Conservation (phyloP, 1,284 basidiomycete genomes). For the Thecaphora frezii region DNA sequence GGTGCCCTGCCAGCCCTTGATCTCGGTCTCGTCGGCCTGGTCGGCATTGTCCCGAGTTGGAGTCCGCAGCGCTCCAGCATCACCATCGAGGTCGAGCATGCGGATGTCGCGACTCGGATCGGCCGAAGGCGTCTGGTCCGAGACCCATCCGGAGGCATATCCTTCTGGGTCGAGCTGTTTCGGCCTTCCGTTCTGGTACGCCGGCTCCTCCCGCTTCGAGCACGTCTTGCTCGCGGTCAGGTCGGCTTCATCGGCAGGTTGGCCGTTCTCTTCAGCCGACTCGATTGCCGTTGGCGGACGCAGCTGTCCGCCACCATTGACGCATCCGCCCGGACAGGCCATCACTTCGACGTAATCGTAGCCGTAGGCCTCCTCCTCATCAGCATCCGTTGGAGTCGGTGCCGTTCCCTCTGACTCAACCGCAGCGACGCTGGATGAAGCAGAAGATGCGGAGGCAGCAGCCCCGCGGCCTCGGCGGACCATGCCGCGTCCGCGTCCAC, state of each 20-base stretch:
- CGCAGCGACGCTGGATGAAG: conserved; percentile 32
- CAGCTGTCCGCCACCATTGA: conserved; percentile 91
- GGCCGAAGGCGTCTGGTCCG: background rate
- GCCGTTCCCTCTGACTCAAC: background rate
- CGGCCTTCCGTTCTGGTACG: conserved; percentile 64
- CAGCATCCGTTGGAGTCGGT: conserved; percentile 1
- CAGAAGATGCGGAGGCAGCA: conserved; percentile 61
- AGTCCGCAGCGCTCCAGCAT: too few relatives aligned
- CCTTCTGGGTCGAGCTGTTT: conserved; percentile 58
- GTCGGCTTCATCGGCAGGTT: background rate
- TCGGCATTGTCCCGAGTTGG: conserved; percentile 23
- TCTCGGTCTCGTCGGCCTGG: conserved; percentile 19
- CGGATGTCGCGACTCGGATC: conserved; percentile 3
- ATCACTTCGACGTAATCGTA: conserved; percentile 99
- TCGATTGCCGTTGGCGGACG: conserved; percentile 39
- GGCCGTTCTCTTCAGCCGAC: conserved; percentile 3
- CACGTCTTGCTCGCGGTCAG: background rate
- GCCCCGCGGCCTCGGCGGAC: conserved; percentile 64
- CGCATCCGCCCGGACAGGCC: conserved; percentile 97
- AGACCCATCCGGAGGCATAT: conserved; percentile 5
- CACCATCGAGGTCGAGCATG: conserved; percentile 64
- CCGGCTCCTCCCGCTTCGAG: background rate
- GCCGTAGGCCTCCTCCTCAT: conserved; percentile 63
- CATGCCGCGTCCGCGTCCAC: conserved; percentile 53
- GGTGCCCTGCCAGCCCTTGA: conserved; percentile 56